These are phyloP conservation scores for Syzygium aqueum DNA, from an alignment of 345 rosid genomes.

Conservation along the genomic window DNA sequence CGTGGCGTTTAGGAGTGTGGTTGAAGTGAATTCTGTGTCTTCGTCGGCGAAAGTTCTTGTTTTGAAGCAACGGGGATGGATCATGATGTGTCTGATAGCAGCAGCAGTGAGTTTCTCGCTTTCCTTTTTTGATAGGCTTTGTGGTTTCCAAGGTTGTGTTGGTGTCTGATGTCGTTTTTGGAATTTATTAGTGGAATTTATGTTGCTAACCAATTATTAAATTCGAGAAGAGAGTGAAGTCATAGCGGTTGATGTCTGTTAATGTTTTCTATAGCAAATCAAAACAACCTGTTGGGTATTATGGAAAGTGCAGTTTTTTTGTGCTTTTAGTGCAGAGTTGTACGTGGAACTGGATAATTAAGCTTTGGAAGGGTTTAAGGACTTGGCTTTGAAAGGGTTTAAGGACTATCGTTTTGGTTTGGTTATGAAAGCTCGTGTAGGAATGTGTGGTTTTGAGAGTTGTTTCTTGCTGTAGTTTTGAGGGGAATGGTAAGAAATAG, in stretches of 20 bases:
- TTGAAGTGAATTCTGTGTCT: neutral
- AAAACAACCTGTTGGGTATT: neutral
- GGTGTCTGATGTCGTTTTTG: neutral
- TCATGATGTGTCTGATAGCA: conserved; percentile 28
- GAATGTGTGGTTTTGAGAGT: neutral
- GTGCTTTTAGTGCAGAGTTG: neutral
- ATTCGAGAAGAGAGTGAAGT: neutral
- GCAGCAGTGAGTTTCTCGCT: conserved; percentile 9
- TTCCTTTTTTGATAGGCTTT: neutral
- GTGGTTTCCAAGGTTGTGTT: neutral
- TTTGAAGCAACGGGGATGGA: conserved; percentile 17
- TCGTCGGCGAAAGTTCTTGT: neutral
- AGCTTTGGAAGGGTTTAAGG: neutral
- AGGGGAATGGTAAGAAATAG: neutral
- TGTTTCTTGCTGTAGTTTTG: neutral
- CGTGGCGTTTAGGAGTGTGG: neutral
- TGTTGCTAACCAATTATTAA: neutral
- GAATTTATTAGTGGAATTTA: neutral
- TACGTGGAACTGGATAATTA: neutral
- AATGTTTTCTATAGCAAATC: neutral
- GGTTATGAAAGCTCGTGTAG: neutral
- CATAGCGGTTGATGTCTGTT: neutral
- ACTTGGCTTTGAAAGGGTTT: neutral
- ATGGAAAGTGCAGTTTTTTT: neutral
- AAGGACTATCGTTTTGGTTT: neutral